Conservation (phyloP, 305 asterid genomes). For the Solanum hybrid region DNA sequence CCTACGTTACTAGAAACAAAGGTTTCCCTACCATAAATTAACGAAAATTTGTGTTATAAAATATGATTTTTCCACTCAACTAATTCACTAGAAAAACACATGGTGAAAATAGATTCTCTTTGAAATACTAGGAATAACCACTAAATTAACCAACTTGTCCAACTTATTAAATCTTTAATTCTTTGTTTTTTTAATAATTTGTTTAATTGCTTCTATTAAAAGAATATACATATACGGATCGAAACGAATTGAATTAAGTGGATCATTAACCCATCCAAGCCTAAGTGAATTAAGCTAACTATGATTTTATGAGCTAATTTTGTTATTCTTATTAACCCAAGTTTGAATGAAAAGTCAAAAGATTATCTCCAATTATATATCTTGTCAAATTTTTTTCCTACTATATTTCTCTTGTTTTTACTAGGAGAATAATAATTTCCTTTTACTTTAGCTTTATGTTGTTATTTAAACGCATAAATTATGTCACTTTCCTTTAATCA, state of each 20-base stretch:
- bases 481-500: not conserved
- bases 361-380: not conserved
- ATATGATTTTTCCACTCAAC: not conserved
- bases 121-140: not conserved
- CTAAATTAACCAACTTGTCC: not conserved
- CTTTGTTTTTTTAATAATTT: not conserved
- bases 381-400: not conserved
- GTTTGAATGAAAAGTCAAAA: not conserved
- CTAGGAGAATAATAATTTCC: not conserved
- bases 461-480: not conserved
- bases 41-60: no score
- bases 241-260: not conserved
- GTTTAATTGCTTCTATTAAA: no score
- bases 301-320: not conserved
- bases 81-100: no score
- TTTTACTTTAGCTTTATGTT: no score
- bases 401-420: no score
- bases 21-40: not conserved
- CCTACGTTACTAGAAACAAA: not conserved
- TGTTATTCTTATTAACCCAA: no score
- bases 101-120: not conserved
- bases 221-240: not conserved
- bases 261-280: not conserved
- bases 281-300: no score
- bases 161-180: not conserved